Evolutionary conservation across 2,329 filamentous ascomycete species (phyloP).

Genomic region (Cryoendolithus antarcticus): DNA sequence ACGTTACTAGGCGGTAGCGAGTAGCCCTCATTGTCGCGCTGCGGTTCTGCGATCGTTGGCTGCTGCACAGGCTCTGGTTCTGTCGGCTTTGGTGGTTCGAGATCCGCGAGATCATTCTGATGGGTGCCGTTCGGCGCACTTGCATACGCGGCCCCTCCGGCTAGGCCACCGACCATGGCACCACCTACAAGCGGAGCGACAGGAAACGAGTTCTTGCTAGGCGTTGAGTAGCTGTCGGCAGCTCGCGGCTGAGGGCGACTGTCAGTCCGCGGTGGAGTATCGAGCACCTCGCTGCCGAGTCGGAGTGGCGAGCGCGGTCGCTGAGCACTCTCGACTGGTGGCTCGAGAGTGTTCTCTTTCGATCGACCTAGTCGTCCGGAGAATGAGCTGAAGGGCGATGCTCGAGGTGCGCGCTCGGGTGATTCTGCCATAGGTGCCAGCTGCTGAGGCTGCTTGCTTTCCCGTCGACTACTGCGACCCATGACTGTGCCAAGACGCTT

Average conservation of each 20-base stretch:
- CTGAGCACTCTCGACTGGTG: conserved; percentile 16
- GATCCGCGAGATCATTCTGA: conserved; percentile 21
- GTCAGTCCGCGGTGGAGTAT: conserved; percentile 7
- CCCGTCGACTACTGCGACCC: conserved; percentile 41
- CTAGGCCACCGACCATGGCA: background rate
- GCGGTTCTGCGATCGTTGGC: conserved; percentile 2
- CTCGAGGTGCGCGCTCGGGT: conserved; percentile 42
- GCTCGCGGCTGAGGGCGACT: background rate
- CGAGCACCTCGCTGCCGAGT: conserved; percentile 19
- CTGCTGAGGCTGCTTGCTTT: conserved; percentile 40
- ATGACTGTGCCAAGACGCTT: conserved; percentile 57
- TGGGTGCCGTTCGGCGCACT: conserved; percentile 20
- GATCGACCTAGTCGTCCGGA: conserved; percentile 46
- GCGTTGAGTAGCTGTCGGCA: background rate
- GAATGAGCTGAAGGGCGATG: conserved; percentile 49
- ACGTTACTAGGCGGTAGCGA: conserved; percentile 54
- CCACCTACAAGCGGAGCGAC: conserved; percentile 1
- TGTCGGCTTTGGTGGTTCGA: conserved; percentile 19
- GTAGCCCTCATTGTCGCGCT: conserved; percentile 58
- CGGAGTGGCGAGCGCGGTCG: conserved; percentile 20
- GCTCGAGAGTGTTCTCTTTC: conserved; percentile 42
- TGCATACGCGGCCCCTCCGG: conserved; percentile 6
- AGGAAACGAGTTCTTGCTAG: background rate
- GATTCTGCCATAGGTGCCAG: conserved; percentile 25
- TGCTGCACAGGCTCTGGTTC: conserved; percentile 8